A percentile compares a stretch with the other conserved stretches of the same genome.
Conservation (phyloP, 768 basidiomycete genomes). For the Hysterangium stoloniferum region DNA sequence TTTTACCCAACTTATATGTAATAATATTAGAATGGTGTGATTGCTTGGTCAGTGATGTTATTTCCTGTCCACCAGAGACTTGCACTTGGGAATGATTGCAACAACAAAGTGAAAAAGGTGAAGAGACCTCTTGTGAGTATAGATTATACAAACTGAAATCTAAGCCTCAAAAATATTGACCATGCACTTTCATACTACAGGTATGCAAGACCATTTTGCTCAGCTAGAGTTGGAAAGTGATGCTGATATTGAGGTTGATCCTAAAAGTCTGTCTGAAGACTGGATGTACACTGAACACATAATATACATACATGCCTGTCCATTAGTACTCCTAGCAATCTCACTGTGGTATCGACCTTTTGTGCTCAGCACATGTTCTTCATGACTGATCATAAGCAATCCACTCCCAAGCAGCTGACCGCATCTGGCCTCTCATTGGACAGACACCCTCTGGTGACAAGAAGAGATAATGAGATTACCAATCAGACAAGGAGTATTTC, state of each 20-base stretch:
- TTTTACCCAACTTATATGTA: neutral
- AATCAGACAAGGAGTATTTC: conserved; percentile 34
- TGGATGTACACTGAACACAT: conserved; percentile 42
- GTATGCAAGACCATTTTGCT: conserved; percentile 13
- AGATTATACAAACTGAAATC: neutral
- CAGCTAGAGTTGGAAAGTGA: conserved; percentile 26
- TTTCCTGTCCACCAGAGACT: conserved; percentile 35
- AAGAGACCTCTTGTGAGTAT: conserved; percentile 8
- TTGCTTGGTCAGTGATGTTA: conserved; percentile 37
- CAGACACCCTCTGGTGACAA: conserved; percentile 28
- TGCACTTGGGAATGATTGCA: conserved; percentile 28
- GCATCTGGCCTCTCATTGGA: conserved; percentile 14
- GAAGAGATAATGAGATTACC: conserved; percentile 32
- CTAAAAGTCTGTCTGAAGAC: conserved; percentile 27
- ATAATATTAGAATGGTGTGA: conserved; percentile 36
- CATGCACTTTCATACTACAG: neutral
- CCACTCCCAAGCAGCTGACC: conserved; percentile 24
- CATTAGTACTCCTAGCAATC: neutral
- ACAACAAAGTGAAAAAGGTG: neutral
- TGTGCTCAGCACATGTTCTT: conserved; percentile 36
- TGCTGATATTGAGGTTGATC: conserved; percentile 32
- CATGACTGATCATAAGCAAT: conserved; percentile 43
- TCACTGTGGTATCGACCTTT: neutral
- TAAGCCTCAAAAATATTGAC: neutral
- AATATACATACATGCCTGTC: conserved; percentile 38